Evolutionary conservation across 1,139 yeast species (phyloP), one percentile per base, ranked within the genome.

Genomic region (Suhomyces atakaporum): DNA sequence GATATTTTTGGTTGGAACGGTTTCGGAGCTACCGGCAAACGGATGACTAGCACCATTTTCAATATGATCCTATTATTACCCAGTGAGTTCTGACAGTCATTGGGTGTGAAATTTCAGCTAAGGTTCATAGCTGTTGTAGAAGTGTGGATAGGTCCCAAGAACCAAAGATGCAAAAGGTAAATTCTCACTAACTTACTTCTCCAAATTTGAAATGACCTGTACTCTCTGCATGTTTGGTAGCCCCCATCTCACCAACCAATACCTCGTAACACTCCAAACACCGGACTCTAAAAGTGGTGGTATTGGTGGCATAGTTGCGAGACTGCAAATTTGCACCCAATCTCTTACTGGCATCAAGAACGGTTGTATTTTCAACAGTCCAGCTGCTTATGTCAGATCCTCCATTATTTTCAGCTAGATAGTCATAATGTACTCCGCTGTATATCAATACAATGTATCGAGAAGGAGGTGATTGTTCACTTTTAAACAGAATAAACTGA

Each of bases 341-440:
- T 29, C 61, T 56, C 15, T 57, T 43, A 2, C 79, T 59, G 1
- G 72, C 69, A 6, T 55, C 61, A 18, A 65, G 47, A 3, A 77
- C 63, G 5, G 57, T 53, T 3, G 50, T 26, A 16, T 42, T 38
- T 21, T 26, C 35, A 16, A 24, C 22, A 3, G 35, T 32, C 50
- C 35, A 45, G 7, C 12, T 27, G 8, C 38, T 31, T 11, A 35
- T 45, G 45, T 77, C 84, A 7, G 54, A 45, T 7, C 31, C 21
- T 26, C 49, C 30, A 8, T 12, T 9, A 16, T 29, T 25, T 22
- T 35, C 79, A 8, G 83, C 61, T 1, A 84, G 67, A 16, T 38
- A 38, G 54, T 85, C 95, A 54, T 84, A 86, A 58, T 86, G 95
- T 33, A 85, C 75, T 1, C 95, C 95, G 29, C 79, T 75, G 51